Evolutionary conservation across 1,284 basidiomycete species (phyloP).

Genomic region (Irpex rosettiformis): DNA sequence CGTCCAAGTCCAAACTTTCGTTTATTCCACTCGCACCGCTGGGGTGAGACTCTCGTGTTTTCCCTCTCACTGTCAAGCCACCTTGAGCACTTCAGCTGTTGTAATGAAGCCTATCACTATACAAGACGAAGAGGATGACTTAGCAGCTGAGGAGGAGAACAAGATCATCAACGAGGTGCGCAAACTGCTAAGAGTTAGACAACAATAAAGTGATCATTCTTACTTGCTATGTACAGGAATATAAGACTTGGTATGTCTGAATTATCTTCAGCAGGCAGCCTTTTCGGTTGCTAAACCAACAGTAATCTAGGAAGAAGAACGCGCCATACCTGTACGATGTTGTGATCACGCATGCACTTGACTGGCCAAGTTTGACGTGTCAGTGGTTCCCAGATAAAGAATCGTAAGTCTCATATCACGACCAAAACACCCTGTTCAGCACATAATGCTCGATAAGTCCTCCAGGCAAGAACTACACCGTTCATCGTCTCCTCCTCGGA

Average conservation of each 20-base stretch:
- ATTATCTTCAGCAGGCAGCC: constrained; percentile 6
- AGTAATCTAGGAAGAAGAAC: constrained; percentile 83
- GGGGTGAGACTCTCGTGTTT: not conserved
- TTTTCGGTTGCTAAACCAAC: constrained; percentile 8
- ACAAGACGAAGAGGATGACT: constrained; percentile 76
- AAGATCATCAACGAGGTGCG: constrained; percentile 88
- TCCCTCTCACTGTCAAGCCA: not conserved
- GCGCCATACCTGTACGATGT: constrained; percentile 97
- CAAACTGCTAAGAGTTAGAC: constrained; percentile 18
- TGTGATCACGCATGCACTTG: constrained; percentile 95
- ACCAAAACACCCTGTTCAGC: not conserved
- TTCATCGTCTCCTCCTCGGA: constrained; percentile 91
- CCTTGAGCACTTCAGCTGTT: not conserved
- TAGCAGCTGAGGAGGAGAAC: constrained; percentile 82
- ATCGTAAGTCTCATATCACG: constrained; percentile 49
- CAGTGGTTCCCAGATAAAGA: constrained; percentile 99
- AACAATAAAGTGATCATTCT: not conserved
- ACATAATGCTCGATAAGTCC: constrained; percentile 44
- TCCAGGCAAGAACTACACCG: constrained; percentile 86
- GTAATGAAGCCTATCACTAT: constrained; percentile 55
- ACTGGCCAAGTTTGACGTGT: constrained; percentile 97
- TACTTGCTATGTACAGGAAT: constrained; percentile 43
- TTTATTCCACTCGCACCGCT: constrained; percentile 4
- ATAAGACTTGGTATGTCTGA: constrained; percentile 70
- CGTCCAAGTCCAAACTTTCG: not conserved